These are phyloP conservation scores for Kwoniella shivajii DNA, from an alignment of 1,284 basidiomycete genomes.

Conservation along the genomic window DNA sequence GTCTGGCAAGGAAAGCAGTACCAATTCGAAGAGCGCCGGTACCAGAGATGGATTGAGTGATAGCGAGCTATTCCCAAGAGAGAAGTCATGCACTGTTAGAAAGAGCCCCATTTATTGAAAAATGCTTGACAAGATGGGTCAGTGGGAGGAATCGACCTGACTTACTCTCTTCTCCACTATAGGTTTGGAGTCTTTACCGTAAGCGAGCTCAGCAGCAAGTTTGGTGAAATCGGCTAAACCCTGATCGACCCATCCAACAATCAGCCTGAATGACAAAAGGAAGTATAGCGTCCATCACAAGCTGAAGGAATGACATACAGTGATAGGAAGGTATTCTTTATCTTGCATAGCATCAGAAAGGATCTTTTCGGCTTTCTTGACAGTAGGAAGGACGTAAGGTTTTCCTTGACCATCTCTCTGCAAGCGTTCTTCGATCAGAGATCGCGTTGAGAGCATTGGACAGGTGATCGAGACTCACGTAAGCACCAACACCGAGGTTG, in stretches of 20 bases:
- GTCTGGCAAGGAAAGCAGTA: conserved; percentile 82
- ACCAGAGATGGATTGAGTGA: conserved; percentile 95
- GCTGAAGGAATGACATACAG: conserved; percentile 47
- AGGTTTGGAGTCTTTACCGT: conserved; percentile 78
- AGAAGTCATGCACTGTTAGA: no score
- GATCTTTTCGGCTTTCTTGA: conserved; percentile 70
- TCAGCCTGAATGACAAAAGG: not conserved
- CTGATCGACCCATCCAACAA: conserved; percentile 11
- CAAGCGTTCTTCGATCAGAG: not conserved
- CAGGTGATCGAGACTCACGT: conserved; percentile 31
- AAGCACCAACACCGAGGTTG: conserved; percentile 86
- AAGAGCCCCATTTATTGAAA: no score
- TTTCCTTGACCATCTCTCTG: conserved; percentile 95
- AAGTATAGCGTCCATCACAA: not conserved
- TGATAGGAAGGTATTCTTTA: conserved; percentile 99
- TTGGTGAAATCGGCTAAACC: conserved; percentile 83
- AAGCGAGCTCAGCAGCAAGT: conserved; percentile 87
- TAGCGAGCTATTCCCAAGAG: conserved; percentile 79
- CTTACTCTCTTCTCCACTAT: conserved; percentile 74
- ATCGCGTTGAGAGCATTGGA: conserved; percentile 8
- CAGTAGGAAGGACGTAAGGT: conserved; percentile 88
- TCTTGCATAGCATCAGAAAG: conserved; percentile 72
- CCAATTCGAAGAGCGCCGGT: conserved; percentile 97
- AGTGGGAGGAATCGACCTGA: conserved; percentile 24
- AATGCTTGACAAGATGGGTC: no score